Percentiles rank a stretch among this genome's conserved stretches.
Conservation (phyloP, 2,329 filamentous ascomycete species). For the Corynespora cassiicola region DNA sequence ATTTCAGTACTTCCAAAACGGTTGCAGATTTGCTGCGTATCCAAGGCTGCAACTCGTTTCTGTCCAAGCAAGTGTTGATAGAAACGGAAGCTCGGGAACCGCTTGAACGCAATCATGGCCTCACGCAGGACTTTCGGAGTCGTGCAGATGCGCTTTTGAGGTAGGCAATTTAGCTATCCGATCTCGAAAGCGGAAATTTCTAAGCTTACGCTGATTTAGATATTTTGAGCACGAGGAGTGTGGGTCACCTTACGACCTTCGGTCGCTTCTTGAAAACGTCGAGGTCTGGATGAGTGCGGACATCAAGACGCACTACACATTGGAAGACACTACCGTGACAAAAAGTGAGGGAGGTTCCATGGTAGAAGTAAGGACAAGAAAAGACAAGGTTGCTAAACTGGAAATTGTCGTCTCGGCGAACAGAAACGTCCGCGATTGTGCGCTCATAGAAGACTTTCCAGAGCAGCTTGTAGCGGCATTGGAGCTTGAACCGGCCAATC, state of each 20-base stretch:
- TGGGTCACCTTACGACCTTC: slow-evolving; percentile 4
- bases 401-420: slow-evolving; percentile 8
- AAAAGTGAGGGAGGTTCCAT: slow-evolving; percentile 9
- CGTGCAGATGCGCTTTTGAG: slow-evolving; percentile 8
- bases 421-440: slow-evolving; percentile 6
- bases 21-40: slow-evolving; percentile 5
- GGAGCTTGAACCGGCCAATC: slow-evolving; percentile 5
- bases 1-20: slow-evolving; percentile 9
- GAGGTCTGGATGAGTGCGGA: slow-evolving; percentile 5
- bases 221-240: slow-evolving; percentile 5
- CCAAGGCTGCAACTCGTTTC: slow-evolving; percentile 7
- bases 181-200: slow-evolving; percentile 1
- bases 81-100: slow-evolving; percentile 8
- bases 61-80: slow-evolving; percentile 3
- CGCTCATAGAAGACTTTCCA: slow-evolving; percentile 14
- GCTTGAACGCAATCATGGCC: slow-evolving; percentile 2
- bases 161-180: slow-evolving; percentile 2
- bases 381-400: slow-evolving; percentile 4
- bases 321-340: slow-evolving; percentile 5
- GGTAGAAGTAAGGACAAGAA: slow-evolving; percentile 7
- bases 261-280: slow-evolving; percentile 6
- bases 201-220: slow-evolving; percentile 3
- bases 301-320: slow-evolving; percentile 10
- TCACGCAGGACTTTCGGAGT: slow-evolving; percentile 7
- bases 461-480: slow-evolving; percentile 8